Conservation (phyloP, 768 basidiomycete genomes). For the Boletus huronensis region DNA sequence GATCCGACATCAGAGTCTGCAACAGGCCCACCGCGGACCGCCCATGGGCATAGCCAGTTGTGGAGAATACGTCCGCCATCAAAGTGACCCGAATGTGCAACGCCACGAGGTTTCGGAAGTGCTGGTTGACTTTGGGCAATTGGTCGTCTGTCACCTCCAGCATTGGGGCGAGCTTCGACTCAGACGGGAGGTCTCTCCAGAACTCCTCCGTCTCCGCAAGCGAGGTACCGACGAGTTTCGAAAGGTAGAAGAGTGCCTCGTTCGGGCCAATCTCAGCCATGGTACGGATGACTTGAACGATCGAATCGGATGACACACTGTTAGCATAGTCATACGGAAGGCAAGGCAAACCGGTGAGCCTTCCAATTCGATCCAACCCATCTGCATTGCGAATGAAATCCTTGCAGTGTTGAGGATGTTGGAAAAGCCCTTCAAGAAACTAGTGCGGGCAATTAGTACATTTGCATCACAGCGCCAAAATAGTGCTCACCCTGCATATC, state of each 20-base stretch:
- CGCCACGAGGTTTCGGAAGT: conserved; percentile 70
- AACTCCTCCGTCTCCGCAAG: conserved; percentile 67
- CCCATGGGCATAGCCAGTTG: conserved; percentile 77
- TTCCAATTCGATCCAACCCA: conserved; percentile 69
- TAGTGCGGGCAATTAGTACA: conserved; percentile 28
- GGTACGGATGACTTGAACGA: conserved; percentile 84
- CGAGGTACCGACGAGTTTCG: conserved; percentile 65
- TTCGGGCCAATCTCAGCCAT: conserved; percentile 84
- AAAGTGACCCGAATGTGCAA: conserved; percentile 78
- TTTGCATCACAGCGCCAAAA: neutral
- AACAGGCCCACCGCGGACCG: conserved; percentile 72
- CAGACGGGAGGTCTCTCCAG: conserved; percentile 53
- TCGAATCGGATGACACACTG: conserved; percentile 79
- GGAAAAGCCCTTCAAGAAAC: conserved; percentile 95
- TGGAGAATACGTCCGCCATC: conserved; percentile 84
- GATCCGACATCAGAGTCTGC: conserved; percentile 66
- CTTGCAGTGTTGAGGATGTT: conserved; percentile 83
- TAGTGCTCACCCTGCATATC: conserved; percentile 62
- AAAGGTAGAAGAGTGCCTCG: conserved; percentile 68
- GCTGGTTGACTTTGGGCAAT: conserved; percentile 48
- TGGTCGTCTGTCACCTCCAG: conserved; percentile 53
- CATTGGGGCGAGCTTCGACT: conserved; percentile 63
- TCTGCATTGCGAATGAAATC: conserved; percentile 81
- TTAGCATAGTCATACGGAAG: conserved; percentile 87
- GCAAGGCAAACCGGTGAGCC: conserved; percentile 78